Base-by-base conservation (phyloP, 1,284 basidiomycete species). In the Sparassis latifolia region DNA sequence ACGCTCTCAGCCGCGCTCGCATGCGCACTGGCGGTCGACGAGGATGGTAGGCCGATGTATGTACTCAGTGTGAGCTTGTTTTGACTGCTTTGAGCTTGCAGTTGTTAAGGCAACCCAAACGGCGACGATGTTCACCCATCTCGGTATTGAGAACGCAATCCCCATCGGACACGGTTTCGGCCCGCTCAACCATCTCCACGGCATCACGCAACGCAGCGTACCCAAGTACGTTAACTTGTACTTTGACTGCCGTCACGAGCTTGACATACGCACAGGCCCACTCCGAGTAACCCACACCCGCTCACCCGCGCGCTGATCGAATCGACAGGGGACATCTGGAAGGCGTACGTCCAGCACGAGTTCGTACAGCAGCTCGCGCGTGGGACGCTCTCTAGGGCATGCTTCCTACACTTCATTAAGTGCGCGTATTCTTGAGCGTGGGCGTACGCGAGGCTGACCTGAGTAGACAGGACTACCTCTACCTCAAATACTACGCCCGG, bases 321-420 rank as follows among this genome's bases (percentile, higher is more conserved):
- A 47, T 74, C 74, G 27, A 79, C 79, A 27, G 61, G 71, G 0
- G 57, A 62, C 1, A 67, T 79, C 2, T 94, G 91, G 91, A 84
- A 82, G 55, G 71, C 73, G 44, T 93, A 89, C 58, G 84, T 91
- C 0, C 77, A 90, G 59, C 93, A 96, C 59, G 81, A 86, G 1
- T 97, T 96, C 58, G 89, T 94, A 29, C 72, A 74, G 48, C 78
- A 84, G 52, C 73, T 96, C 0, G 91, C 85, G 0, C 68, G 76
- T 44, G 92, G 90, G 0, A 85, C 79, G 0, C 76, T 96, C 2
- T 74, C 80, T 0, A 69, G 67, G 32, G 73, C 80, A 31, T 73
- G 75, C 30, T 97, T 97, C 68, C 64, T 89, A 28, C 86, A 93
- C 65, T 98, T 96, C 65, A 86, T 97, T 69, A 87, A 80, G 86